These are phyloP conservation scores for Candida michaelii DNA, from an alignment of 805 yeast genomes.

Conservation along the genomic window DNA sequence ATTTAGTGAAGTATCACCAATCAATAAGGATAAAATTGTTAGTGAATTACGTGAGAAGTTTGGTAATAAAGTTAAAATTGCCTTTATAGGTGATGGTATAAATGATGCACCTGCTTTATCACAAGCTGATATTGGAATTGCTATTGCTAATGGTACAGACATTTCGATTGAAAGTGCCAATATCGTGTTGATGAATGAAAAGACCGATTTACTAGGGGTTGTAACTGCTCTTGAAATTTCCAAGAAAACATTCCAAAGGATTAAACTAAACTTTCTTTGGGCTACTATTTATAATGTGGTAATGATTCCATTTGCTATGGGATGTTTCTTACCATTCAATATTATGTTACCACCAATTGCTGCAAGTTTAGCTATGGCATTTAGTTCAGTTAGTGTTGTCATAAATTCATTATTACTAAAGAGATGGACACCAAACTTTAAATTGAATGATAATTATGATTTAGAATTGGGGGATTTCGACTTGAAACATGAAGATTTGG, in stretches of 20 bases:
- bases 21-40: conserved; percentile 70
- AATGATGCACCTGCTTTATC: conserved; percentile 97
- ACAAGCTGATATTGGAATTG: conserved; percentile 84
- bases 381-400: conserved; percentile 88
- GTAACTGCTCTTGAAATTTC: conserved; percentile 68
- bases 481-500: conserved; percentile 23
- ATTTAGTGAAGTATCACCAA: conserved; percentile 75
- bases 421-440: conserved; percentile 51
- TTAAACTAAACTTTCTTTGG: conserved; percentile 82
- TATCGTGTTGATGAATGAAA: conserved; percentile 60
- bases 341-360: conserved; percentile 80
- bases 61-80: conserved; percentile 46
- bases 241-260: conserved; percentile 64
- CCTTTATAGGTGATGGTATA: conserved; percentile 96
- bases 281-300: conserved; percentile 80
- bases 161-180: conserved; percentile 98
- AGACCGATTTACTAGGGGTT: conserved; percentile 46
- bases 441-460: conserved; percentile 19
- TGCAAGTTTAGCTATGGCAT: conserved; percentile 92
- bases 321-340: conserved; percentile 75
- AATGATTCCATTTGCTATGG: conserved; percentile 95
- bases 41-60: conserved; percentile 49
- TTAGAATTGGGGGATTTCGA: conserved; percentile 25
- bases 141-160: conserved; percentile 90
- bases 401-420: conserved; percentile 72